Evolutionary conservation across 78 protist species (phyloP), one percentile per base, ranked within the genome.

Genomic region (Dictyostelium intermedium): DNA sequence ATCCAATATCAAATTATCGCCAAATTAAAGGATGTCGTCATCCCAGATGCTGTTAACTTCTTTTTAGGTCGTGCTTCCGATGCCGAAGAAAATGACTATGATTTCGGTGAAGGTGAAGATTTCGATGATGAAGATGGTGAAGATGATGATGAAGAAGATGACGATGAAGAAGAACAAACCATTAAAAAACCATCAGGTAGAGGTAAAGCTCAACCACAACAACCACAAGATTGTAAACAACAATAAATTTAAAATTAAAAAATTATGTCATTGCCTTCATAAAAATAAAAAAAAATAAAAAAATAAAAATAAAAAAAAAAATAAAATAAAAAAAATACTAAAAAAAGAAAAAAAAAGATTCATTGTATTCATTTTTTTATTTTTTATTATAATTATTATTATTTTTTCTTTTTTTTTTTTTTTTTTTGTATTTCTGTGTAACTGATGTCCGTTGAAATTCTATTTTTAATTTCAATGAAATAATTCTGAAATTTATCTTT

Each of bases 1-100:
- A 53, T 81, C 20, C 93, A 92, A 85, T 76, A 63, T 27, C 82
- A 84, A 80, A 27, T 32, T 25, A n/a, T 66, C n/a, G 50, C 70
- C 56, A 34, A n/a, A 37, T 41, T 92, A 39, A 53, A 53, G 39
- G 87, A 92, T 10, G 30, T 47, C 35, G 81, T 92, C 27, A 27
- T 92, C 14, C 96, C 96, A 79, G 60, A 84, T 8, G 96, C 96
- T 27, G 66, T 92, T 8, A 30, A 81, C 35, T 92, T 20, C 27
- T 92, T 84, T 84, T 73, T 82, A 45, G 96, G 96, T 76, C 78
- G 92, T 45, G 84, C 76, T 41, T 5, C 47, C 0, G 79, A 34
- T n/a, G 74, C 83, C 16, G 95, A 70, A 14, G 86, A 84, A 35
- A 83, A 45, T 5, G 86, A 56, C 13, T 56, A 60, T 25, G 60